Evolutionary conservation across 495 filamentous ascomycete genomes (phyloP).

Genomic region (Hypoxylon rickii): DNA sequence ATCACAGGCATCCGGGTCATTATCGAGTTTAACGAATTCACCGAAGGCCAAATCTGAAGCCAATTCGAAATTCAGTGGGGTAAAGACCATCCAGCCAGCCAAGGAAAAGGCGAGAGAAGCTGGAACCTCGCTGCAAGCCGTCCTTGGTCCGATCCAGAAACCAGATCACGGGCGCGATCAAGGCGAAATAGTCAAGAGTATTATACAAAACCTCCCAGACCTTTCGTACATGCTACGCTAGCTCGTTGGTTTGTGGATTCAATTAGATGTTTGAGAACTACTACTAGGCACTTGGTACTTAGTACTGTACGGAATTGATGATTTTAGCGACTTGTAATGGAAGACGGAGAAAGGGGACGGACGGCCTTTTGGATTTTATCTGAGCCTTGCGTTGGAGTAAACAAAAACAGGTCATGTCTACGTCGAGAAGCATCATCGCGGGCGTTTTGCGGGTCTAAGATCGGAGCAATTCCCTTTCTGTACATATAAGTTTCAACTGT

Average conservation of each 20-base stretch:
- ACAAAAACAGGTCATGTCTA: conserved; percentile 18
- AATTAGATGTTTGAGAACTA: conserved; percentile 7
- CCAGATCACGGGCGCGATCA: conserved; percentile 33
- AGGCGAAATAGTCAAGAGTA: conserved; percentile 40
- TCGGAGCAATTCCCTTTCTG: conserved; percentile 13
- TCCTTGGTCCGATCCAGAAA: conserved; percentile 27
- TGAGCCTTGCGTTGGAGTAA: conserved; percentile 15
- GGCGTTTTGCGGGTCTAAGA: conserved; percentile 19
- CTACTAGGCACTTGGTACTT: no score
- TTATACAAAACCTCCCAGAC: conserved; percentile 53
- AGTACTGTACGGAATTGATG: conserved; percentile 10
- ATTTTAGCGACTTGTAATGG: conserved; percentile 1
- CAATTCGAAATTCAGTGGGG: conserved; percentile 5
- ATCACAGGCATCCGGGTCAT: conserved; percentile 15
- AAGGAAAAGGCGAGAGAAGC: neutral
- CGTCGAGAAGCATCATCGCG: conserved; percentile 19
- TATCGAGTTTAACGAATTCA: neutral
- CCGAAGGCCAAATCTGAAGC: conserved; percentile 3
- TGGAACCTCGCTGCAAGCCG: conserved; percentile 1
- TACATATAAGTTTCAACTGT: conserved; percentile 14
- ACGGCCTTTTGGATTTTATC: conserved; percentile 8
- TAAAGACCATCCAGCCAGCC: neutral
- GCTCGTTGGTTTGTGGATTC: neutral
- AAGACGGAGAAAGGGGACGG: neutral
- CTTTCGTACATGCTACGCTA: conserved; percentile 59